Evolutionary conservation across 805 yeast species (phyloP).

Genomic region (Saccharomycopsis sp.): DNA sequence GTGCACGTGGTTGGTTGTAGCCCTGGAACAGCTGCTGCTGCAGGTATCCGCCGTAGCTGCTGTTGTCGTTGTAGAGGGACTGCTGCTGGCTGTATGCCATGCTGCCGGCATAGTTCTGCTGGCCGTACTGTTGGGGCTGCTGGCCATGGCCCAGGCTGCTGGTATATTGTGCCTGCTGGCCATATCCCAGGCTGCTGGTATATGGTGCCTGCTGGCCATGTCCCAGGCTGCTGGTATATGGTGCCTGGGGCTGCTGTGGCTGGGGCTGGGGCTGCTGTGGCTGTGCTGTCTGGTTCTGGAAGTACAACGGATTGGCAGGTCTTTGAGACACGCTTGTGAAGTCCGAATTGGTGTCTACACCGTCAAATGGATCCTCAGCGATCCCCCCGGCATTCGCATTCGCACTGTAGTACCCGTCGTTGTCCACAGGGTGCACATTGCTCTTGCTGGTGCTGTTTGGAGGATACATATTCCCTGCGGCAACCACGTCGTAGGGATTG

Average conservation of each 20-base stretch:
- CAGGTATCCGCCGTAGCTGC: conserved; percentile 8
- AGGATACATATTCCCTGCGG: not conserved
- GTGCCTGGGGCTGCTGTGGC: conserved; percentile 18
- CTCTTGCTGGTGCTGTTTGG: not conserved
- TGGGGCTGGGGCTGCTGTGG: conserved; percentile 14
- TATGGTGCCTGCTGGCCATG: conserved; percentile 25
- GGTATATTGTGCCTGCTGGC: conserved; percentile 10
- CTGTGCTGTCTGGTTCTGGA: conserved; percentile 21
- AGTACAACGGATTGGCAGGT: conserved; percentile 57
- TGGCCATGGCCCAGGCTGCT: not conserved
- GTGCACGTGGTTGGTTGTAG: conserved; percentile 21
- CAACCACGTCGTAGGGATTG: not conserved
- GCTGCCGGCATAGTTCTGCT: not conserved
- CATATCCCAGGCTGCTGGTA: conserved; percentile 15
- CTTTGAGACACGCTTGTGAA: conserved; percentile 77
- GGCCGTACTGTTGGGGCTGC: not conserved
- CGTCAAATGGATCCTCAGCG: conserved; percentile 28
- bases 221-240: conserved; percentile 16
- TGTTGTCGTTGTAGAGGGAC: not conserved
- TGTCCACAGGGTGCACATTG: not conserved
- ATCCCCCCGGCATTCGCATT: conserved; percentile 20
- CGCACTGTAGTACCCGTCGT: conserved; percentile 11
- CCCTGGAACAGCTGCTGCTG: conserved; percentile 20
- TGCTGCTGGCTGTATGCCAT: conserved; percentile 1
- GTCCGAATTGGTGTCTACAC: conserved; percentile 41